Evolutionary conservation across 139 green algal genomes (phyloP).

Genomic region (Diplosphaera chodatii): DNA sequence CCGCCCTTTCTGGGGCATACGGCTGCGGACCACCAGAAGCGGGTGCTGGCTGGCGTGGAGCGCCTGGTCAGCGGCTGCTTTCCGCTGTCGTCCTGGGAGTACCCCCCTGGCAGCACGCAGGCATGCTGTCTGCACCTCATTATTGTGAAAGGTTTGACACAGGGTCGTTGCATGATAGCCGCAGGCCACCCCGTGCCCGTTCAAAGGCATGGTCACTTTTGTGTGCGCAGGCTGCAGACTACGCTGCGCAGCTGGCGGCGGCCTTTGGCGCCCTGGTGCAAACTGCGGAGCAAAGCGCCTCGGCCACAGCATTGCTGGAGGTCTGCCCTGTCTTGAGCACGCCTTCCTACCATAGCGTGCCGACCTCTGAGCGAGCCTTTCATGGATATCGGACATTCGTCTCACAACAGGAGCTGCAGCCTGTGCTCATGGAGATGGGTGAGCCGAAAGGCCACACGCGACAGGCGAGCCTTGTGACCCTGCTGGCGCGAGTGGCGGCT

Average conservation of each 20-base stretch:
- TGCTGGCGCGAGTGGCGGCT: conserved; percentile 14
- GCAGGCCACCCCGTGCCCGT: no score
- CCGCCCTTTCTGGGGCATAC: conserved; percentile 4
- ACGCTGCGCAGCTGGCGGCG: conserved; percentile 10
- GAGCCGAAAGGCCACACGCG: conserved; percentile 1
- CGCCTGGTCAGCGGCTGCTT: conserved; percentile 4
- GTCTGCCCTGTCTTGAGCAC: background rate
- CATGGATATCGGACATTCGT: no score
- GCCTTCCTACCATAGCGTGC: background rate
- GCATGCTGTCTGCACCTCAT: background rate
- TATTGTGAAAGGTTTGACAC: no score
- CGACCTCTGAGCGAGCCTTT: background rate
- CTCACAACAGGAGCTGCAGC: conserved; percentile 5
- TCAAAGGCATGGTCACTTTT: no score
- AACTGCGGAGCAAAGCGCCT: background rate
- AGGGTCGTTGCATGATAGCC: no score
- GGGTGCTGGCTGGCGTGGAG: conserved; percentile 1
- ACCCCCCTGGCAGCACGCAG: background rate
- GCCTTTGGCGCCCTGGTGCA: conserved; percentile 8
- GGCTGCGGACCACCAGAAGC: background rate
- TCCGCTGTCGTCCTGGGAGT: conserved; percentile 2
- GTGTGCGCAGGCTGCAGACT: conserved; percentile 2
- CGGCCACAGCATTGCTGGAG: conserved; percentile 5
- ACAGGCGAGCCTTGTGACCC: conserved; percentile 5
- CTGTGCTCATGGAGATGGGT: conserved; percentile 16